Evolutionary conservation across 1,284 basidiomycete species (phyloP).

Genomic region (Trametes hirsuta): DNA sequence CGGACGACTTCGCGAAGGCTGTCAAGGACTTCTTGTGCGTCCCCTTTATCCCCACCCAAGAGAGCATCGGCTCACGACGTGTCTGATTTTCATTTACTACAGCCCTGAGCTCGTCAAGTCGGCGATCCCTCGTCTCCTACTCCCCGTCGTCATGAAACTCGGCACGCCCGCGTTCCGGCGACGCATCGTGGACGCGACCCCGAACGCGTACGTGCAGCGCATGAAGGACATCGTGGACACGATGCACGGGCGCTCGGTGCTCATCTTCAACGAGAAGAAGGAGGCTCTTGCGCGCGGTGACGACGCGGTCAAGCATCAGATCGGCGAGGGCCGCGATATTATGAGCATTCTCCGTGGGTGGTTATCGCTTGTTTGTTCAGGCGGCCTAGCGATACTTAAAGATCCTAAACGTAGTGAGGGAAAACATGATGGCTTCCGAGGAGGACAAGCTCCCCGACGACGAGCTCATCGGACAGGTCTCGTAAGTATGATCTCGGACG

Average conservation of each 20-base stretch:
- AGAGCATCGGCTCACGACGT: neutral
- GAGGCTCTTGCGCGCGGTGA: slow-evolving; percentile 26
- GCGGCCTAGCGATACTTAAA: no score
- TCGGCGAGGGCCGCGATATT: slow-evolving; percentile 36
- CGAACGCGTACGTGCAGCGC: slow-evolving; percentile 10
- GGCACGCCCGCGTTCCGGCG: slow-evolving; percentile 17
- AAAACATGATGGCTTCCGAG: slow-evolving; percentile 31
- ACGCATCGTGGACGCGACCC: slow-evolving; percentile 15
- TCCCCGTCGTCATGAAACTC: slow-evolving; percentile 8
- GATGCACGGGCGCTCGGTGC: slow-evolving; percentile 21
- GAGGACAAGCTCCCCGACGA: slow-evolving; percentile 35
- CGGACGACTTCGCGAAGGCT: slow-evolving; percentile 29
- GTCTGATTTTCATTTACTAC: neutral
- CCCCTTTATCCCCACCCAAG: neutral
- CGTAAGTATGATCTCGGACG: slow-evolving; percentile 22
- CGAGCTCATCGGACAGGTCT: slow-evolving; percentile 38
- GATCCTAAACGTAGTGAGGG: slow-evolving; percentile 27
- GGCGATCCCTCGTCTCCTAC: slow-evolving; percentile 6
- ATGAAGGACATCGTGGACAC: slow-evolving; percentile 24
- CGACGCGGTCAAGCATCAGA: slow-evolving; percentile 26
- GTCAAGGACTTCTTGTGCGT: slow-evolving; percentile 33
- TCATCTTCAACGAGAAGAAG: slow-evolving; percentile 28
- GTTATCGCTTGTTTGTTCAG: neutral
- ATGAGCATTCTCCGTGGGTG: slow-evolving; percentile 37
- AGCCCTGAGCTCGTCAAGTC: slow-evolving; percentile 22